Conservation (phyloP, 75 land plant genomes). For the Cryptomeria japonica region DNA sequence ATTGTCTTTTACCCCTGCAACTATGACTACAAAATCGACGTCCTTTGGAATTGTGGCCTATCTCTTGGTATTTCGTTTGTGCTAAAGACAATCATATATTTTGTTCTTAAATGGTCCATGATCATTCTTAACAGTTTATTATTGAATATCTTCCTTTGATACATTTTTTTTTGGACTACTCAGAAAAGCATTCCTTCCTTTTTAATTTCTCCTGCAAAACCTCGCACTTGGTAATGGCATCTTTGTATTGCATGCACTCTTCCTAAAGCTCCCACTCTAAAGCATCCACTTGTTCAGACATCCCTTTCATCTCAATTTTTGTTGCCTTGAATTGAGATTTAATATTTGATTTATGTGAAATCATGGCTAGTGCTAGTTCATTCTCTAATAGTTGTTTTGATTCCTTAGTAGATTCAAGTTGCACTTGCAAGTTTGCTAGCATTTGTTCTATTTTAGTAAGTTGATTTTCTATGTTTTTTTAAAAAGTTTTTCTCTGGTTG, state of each 20-base stretch:
- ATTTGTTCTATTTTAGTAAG: conserved; percentile 29
- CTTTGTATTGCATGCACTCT: conserved; percentile 18
- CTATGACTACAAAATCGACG: no score
- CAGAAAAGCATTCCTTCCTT: no score
- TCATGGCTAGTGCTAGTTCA: conserved; percentile 10
- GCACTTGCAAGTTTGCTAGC: conserved; percentile 16
- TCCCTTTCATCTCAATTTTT: conserved; percentile 18
- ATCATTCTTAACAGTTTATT: no score
- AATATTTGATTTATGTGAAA: conserved; percentile 17
- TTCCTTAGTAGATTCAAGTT: conserved; percentile 26
- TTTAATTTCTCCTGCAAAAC: conserved; percentile 23
- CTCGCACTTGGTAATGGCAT: conserved; percentile 22
- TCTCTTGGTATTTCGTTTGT: no score
- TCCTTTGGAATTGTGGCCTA: no score
- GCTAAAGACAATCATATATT: no score
- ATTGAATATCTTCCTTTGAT: no score
- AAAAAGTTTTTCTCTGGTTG: conserved; percentile 35
- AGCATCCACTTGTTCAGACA: conserved; percentile 24
- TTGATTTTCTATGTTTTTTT: conserved; percentile 22
- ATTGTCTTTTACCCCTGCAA: no score
- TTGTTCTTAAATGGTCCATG: no score
- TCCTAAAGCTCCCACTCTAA: conserved; percentile 47
- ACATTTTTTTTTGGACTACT: no score
- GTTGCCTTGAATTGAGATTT: conserved; percentile 26
- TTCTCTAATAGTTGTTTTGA: conserved; percentile 18